Base-by-base conservation (phyloP, 2,329 filamentous ascomycete genomes). In the Paecilomyces sp. region DNA sequence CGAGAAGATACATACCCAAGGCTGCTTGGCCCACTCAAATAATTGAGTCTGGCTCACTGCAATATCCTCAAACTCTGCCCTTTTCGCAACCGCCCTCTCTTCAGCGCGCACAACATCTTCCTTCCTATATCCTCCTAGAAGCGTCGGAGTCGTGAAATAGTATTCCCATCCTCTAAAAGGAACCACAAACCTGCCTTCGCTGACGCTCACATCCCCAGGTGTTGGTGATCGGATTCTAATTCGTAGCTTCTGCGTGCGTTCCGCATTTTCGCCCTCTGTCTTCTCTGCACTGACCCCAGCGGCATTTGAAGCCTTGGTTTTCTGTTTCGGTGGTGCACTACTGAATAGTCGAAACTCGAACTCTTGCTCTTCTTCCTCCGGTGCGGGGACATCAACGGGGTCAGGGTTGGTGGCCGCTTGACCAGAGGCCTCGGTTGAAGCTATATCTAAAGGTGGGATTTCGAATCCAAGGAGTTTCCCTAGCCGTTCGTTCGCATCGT, bases 301-400 rank as follows among this genome's bases (percentile, higher is more conserved):
- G 3, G n/a, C 3, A 22, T 8, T 15, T 22, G 41, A 1, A 18
- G n/a, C 41, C 15, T 34, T 28, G n/a, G 61, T 55, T 33, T 60
- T 62, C 9, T 60, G 50, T 56, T 66, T 66, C 36, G 66, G 50
- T 3, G 72, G 70, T 1, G 69, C 70, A 52, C 69, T 47, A 4
- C 41, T 74, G 66, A 78, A 78, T 13, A 78, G 62, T 7, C 76
- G 71, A 62, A 78, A 78, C 57, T 77, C 76, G 58, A 77, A 78
- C 58, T 78, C 76, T 33, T 76, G 73, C 1, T 74, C 72, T 56
- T 72, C 70, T 1, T 66, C 59, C 6, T 52, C 55, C 31, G 13
- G 50, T 7, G 41, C 41, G 24, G 31, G 61, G 1, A 55, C 60
- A n/a, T 41, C 58, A 7, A 56, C 25, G 5, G 63, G 9, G 12